phyloP scores from a whole-genome alignment of 805 yeast species.

The Myxozyma geophila region DNA sequence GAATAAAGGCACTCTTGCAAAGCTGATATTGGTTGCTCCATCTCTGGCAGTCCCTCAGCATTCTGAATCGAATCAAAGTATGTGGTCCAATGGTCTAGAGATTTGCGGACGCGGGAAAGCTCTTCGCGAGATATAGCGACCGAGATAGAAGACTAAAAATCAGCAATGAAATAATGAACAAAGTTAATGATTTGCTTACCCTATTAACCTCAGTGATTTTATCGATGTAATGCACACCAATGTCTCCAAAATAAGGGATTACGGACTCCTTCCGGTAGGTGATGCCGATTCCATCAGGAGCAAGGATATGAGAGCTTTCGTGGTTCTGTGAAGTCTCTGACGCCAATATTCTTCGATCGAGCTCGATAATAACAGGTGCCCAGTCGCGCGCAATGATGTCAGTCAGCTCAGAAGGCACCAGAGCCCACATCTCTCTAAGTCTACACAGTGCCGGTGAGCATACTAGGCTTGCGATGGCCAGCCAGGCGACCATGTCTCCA shows the following conservation, averaged over 20 bases:
- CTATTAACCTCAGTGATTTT: constrained; percentile 33
- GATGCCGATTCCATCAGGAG: constrained; percentile 85
- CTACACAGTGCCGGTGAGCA: constrained; percentile 84
- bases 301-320: constrained; percentile 72
- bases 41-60: not conserved
- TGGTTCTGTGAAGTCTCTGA: constrained; percentile 58
- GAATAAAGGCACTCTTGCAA: constrained; percentile 51
- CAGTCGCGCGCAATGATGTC: constrained; percentile 75
- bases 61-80: constrained; percentile 17
- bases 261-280: constrained; percentile 73
- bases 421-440: constrained; percentile 73
- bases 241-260: constrained; percentile 90
- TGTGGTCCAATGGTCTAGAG: constrained; percentile 77
- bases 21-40: constrained; percentile 42
- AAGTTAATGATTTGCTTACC: not conserved
- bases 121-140: constrained; percentile 65
- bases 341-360: constrained; percentile 73
- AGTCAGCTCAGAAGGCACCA: constrained; percentile 62
- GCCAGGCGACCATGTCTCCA: constrained; percentile 95
- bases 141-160: constrained; percentile 41
- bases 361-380: constrained; percentile 90
- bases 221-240: constrained; percentile 56
- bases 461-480: constrained; percentile 81
- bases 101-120: constrained; percentile 68
- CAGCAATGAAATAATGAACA: not conserved